Conservation (phyloP, 163 green algal genomes). For the Coccomyxa subellipsoidea region DNA sequence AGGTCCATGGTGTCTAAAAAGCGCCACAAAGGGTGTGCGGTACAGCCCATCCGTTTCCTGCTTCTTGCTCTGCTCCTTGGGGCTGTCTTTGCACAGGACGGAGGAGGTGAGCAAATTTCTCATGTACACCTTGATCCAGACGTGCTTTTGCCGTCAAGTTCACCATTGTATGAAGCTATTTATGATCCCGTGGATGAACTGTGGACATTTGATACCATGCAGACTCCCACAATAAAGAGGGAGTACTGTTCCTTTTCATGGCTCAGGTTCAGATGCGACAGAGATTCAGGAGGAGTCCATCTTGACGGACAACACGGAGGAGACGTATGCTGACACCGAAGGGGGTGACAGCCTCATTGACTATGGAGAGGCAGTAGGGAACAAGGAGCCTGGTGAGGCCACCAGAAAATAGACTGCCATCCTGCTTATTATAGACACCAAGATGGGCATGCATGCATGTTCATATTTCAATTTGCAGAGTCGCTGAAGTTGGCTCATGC, state of each 20-base stretch:
- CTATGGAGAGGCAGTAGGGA: background rate
- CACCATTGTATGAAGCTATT: too few relatives aligned
- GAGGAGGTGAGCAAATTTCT: background rate
- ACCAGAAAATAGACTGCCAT: too few relatives aligned
- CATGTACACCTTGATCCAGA: background rate
- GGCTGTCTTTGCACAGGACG: background rate
- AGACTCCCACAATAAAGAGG: background rate
- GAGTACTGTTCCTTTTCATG: background rate
- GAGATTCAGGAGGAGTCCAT: background rate
- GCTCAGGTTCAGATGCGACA: background rate
- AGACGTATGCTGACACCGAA: background rate
- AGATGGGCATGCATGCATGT: background rate
- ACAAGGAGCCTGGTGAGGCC: background rate
- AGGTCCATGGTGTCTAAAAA: background rate
- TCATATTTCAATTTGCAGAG: background rate
- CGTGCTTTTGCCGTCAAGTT: too few relatives aligned
- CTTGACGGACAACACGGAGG: background rate
- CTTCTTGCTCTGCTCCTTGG: background rate
- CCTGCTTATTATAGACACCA: too few relatives aligned
- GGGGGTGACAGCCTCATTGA: background rate
- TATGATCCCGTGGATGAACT: too few relatives aligned
- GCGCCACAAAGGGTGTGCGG: background rate
- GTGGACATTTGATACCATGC: too few relatives aligned
- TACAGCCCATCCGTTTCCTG: background rate
- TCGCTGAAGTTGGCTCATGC: background rate